phyloP scores from a whole-genome alignment of 345 rosid genomes.

The Abelmoschus esculentus region DNA sequence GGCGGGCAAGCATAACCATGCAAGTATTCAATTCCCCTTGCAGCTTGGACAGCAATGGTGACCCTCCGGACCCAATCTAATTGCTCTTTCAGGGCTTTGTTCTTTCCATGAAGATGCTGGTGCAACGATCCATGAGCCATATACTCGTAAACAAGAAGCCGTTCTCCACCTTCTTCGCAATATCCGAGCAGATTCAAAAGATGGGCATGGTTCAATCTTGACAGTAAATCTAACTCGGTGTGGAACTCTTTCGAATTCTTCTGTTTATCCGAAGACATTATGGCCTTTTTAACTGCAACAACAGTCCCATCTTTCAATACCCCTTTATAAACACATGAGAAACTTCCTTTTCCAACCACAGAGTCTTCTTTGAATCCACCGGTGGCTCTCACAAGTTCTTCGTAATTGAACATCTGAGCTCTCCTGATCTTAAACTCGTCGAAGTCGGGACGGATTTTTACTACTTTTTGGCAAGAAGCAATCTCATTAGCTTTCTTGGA shows the following conservation, averaged over 20 bases:
- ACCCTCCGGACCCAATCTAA: conserved; percentile 90
- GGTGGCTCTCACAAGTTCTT: conserved; percentile 79
- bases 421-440: conserved; percentile 81
- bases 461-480: conserved; percentile 42
- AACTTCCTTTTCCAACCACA: conserved; percentile 86
- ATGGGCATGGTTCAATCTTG: conserved; percentile 95
- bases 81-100: conserved; percentile 58
- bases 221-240: conserved; percentile 81
- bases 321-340: conserved; percentile 94
- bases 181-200: conserved; percentile 86
- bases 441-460: conserved; percentile 43
- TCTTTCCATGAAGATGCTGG: conserved; percentile 94
- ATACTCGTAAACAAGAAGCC: conserved; percentile 94
- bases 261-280: conserved; percentile 71
- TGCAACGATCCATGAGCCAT: conserved; percentile 97
- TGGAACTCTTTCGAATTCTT: conserved; percentile 91
- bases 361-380: conserved; percentile 88
- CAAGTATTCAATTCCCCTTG: conserved; percentile 90
- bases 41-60: conserved; percentile 96
- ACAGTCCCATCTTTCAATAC: conserved; percentile 70
- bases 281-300: conserved; percentile 89
- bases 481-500: conserved; percentile 35
- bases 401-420: conserved; percentile 67
- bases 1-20: conserved; percentile 98
- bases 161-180: conserved; percentile 91